Conservation (phyloP, 768 basidiomycete genomes). For the Panaeolus cyanescens region DNA sequence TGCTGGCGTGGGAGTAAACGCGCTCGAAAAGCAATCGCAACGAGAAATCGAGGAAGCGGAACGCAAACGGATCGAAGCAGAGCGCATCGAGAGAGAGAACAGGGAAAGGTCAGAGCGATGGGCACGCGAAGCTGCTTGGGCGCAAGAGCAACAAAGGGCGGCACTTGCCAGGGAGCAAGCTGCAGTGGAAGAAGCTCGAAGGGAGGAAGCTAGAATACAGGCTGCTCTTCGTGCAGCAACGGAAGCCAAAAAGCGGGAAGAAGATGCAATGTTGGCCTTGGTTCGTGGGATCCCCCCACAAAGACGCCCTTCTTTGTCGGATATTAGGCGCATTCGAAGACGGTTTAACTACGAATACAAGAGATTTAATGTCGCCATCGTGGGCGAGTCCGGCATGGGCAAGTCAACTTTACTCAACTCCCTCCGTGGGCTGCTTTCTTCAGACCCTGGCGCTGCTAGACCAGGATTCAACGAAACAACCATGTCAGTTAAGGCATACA, state of each 20-base stretch:
- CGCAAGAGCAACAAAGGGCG: not conserved
- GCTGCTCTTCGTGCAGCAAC: not conserved
- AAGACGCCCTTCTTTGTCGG: not conserved
- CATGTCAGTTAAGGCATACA: slow-evolving; percentile 19
- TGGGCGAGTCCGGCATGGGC: slow-evolving; percentile 33
- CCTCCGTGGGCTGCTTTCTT: slow-evolving; percentile 29
- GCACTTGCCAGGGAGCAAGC: not conserved
- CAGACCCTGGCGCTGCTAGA: slow-evolving; percentile 22
- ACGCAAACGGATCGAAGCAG: not conserved
- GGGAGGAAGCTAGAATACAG: not conserved
- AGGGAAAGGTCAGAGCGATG: not conserved
- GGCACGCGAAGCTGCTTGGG: not conserved
- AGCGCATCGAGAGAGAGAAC: not conserved
- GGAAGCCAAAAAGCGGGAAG: not conserved
- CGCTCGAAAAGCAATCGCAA: not conserved
- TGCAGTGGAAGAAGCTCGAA: not conserved
- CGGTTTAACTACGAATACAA: not conserved
- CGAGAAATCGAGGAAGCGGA: not conserved
- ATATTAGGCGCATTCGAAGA: not conserved
- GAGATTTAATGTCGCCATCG: slow-evolving; percentile 28
- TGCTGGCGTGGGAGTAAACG: not conserved
- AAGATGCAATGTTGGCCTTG: not conserved
- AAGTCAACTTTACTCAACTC: slow-evolving; percentile 40
- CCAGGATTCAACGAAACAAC: slow-evolving; percentile 17
- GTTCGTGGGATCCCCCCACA: not conserved